Percentiles rank a stretch among this genome's conserved stretches.
Evolutionary conservation across 441 rosid species (phyloP).

Genomic region (Theobroma grandiflorum): DNA sequence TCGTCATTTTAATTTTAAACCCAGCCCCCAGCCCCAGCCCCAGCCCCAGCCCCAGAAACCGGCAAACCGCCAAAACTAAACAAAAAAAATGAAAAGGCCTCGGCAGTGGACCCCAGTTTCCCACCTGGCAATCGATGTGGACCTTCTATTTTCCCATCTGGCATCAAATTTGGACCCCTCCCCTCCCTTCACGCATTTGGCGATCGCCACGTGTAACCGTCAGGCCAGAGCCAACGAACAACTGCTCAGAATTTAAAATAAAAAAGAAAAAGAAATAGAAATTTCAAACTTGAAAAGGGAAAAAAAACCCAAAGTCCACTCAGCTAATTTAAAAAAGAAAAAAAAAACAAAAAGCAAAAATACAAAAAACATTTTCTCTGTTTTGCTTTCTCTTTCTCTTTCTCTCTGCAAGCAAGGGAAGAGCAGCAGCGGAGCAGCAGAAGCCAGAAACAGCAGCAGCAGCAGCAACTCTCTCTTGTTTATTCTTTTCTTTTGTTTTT

Average conservation of each 20-base stretch:
- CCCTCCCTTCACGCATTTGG: not conserved
- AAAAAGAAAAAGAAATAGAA: not conserved
- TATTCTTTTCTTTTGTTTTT: constrained; percentile 13
- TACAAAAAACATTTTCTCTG: not conserved
- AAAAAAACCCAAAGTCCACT: constrained; percentile 47
- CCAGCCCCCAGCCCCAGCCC: no score
- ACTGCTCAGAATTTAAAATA: constrained; percentile 32
- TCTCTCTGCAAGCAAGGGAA: constrained; percentile 18
- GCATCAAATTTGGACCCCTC: constrained; percentile 30
- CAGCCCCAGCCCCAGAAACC: not conserved
- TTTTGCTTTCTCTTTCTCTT: constrained; percentile 26
- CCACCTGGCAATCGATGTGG: constrained; percentile 41
- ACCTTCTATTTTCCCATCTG: constrained; percentile 27
- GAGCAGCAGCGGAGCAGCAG: not conserved
- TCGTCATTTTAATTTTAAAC: constrained; percentile 19
- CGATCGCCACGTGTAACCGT: constrained; percentile 51
- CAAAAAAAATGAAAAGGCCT: constrained; percentile 25
- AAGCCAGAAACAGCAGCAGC: not conserved
- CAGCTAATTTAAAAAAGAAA: constrained; percentile 40
- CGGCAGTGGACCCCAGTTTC: constrained; percentile 30
- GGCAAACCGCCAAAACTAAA: not conserved
- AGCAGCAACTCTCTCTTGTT: constrained; percentile 21
- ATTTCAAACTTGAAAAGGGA: constrained; percentile 1
- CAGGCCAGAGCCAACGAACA: constrained; percentile 44
- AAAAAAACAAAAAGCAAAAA: constrained; percentile 19